Evolutionary conservation across 2,329 filamentous ascomycete species (phyloP), one percentile per base, ranked within the genome.

Genomic region (Sclerotinia subarctica): DNA sequence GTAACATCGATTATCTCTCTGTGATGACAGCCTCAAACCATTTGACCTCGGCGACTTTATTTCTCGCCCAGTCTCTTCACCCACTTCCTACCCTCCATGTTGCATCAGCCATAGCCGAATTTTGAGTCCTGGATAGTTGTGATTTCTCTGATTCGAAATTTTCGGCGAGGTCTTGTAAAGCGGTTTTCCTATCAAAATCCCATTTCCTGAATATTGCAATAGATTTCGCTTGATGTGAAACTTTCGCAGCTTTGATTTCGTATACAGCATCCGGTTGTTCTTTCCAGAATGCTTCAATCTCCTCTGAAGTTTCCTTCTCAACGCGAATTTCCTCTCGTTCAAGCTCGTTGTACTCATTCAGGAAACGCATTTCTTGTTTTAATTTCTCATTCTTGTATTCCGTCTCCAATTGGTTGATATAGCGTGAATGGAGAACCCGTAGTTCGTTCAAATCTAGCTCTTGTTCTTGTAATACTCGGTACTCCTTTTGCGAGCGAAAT

Each of bases 231-330:
- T 49, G 29, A 6, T 49, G 13, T n/a, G 15, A 35, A 60, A 75
- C 74, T 64, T 81, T 80, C 0, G 78, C 76, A 19, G 74, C 71
- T 62, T 84, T 80, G 78, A 86, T 82, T 63, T 77, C 76, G 42
- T 72, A 69, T 26, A 77, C 72, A 1, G 78, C 78, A n/a, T 77
- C 74, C 5, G 73, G 68, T 59, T 79, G 78, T 24, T 74, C 74
- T 7, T 73, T 72, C 79, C 80, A 84, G 71, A 80, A 83, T 0
- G 64, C 71, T 21, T 70, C 60, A 10, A 86, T 77, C 51, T 78
- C 74, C 19, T 72, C 69, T 0, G 78, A 72, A 71, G 86, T 86
- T 44, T 79, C 74, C 5, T 79, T 77, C 70, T 86, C 83, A 7
- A 83, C 76, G 8, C 73, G 74, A 13, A 74, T 74, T 73, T 86